Conservation (phyloP, 805 yeast species). For the Ascoidea asiatica region DNA sequence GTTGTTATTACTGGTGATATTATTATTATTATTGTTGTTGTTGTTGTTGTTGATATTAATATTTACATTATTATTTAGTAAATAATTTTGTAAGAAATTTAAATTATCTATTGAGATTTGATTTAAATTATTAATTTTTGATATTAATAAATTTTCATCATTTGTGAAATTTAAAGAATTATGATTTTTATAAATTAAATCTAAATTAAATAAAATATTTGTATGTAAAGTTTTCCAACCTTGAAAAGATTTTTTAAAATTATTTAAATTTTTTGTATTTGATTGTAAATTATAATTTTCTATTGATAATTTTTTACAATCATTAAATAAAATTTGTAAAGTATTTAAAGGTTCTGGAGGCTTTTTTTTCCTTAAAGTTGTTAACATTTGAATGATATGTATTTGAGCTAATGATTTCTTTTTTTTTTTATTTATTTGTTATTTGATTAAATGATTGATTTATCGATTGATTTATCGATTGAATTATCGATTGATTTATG, state of each 20-base stretch:
- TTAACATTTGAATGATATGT: conserved; percentile 10
- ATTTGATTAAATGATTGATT: too few species aligned
- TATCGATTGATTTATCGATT: too few species aligned
- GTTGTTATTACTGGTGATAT: conserved; percentile 6
- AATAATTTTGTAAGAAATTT: neutral
- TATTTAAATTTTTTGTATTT: conserved; percentile 27
- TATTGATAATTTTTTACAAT: conserved; percentile 45
- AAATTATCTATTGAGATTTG: neutral
- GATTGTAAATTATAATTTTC: conserved; percentile 47
- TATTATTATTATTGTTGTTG: conserved; percentile 10
- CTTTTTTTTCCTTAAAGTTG: conserved; percentile 41
- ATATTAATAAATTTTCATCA: conserved; percentile 10
- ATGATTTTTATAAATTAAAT: conserved; percentile 30
- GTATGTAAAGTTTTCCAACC: conserved; percentile 72
- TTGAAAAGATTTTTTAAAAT: conserved; percentile 42
- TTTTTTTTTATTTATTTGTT: too few species aligned
- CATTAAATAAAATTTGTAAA: conserved; percentile 46
- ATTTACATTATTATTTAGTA: neutral
- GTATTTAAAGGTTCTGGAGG: conserved; percentile 49
- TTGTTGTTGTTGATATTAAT: conserved; percentile 8
- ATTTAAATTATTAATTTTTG: too few species aligned
- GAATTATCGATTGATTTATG: too few species aligned
- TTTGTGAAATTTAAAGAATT: conserved; percentile 2
- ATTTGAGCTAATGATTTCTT: too few species aligned
- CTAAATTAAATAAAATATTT: conserved; percentile 40